Evolutionary conservation across 163 green algal genomes (phyloP).

Genomic region (Scenedesmus sp.): DNA sequence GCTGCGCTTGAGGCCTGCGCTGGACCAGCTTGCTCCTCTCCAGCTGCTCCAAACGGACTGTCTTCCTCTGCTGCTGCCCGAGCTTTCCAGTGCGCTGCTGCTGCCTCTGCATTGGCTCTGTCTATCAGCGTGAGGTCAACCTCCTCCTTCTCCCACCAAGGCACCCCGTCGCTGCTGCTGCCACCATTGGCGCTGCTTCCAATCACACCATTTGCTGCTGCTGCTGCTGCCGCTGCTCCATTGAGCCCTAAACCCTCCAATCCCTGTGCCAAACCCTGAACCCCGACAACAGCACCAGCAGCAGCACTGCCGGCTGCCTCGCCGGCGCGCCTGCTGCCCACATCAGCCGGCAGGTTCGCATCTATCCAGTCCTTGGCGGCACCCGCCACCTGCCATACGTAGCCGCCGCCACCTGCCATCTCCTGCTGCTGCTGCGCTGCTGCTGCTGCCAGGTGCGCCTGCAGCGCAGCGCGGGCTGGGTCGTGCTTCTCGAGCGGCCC

Average conservation of each 20-base stretch:
- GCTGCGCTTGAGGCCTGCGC: not conserved
- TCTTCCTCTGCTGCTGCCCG: slow-evolving; percentile 31
- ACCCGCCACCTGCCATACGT: slow-evolving; percentile 62
- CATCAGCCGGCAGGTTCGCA: slow-evolving; percentile 49
- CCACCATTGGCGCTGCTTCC: not conserved
- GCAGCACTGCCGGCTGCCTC: not conserved
- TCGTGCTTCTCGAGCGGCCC: slow-evolving; percentile 58
- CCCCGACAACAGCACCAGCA: slow-evolving; percentile 25
- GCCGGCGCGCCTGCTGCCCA: slow-evolving; percentile 28
- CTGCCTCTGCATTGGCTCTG: slow-evolving; percentile 58
- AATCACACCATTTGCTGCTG: slow-evolving; percentile 16
- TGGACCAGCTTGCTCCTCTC: not conserved
- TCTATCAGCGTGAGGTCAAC: slow-evolving; percentile 57
- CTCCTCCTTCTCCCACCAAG: slow-evolving; percentile 62
- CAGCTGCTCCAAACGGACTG: slow-evolving; percentile 19
- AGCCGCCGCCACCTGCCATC: slow-evolving; percentile 51
- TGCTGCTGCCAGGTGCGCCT: slow-evolving; percentile 13
- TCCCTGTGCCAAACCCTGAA: not conserved
- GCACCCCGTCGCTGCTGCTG: not conserved
- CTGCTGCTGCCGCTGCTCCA: not conserved
- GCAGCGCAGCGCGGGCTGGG: slow-evolving; percentile 49
- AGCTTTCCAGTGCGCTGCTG: slow-evolving; percentile 54
- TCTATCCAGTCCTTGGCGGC: slow-evolving; percentile 68
- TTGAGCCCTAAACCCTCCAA: not conserved
- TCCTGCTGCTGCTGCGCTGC: slow-evolving; percentile 46